phyloP scores from a whole-genome alignment of 352 stramenopile genomes.

The Globisporangium abappressorium region DNA sequence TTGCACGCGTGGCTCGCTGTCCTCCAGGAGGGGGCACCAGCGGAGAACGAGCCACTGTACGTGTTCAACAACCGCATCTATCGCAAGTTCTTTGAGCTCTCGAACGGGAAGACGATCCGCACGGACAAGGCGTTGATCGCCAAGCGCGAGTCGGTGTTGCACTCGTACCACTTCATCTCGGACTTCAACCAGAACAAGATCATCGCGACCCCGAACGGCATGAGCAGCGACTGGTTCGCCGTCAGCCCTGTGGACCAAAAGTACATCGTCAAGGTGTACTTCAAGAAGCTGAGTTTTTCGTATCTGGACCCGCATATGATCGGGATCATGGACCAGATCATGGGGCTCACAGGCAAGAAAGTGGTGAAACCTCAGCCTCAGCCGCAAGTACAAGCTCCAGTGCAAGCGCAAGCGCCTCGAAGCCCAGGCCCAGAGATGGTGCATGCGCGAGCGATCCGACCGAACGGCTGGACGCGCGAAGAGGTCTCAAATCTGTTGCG shows the following conservation, averaged over 20 bases:
- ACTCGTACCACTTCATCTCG: slow-evolving; percentile 19
- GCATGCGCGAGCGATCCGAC: slow-evolving; percentile 5
- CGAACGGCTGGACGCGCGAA: slow-evolving; percentile 16
- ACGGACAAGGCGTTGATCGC: slow-evolving; percentile 16
- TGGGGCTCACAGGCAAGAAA: slow-evolving; percentile 1
- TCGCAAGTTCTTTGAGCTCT: slow-evolving; percentile 16
- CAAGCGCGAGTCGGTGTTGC: slow-evolving; percentile 16
- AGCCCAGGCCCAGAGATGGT: not conserved
- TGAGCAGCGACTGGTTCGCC: slow-evolving; percentile 14
- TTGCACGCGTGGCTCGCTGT: slow-evolving; percentile 7
- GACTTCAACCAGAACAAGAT: slow-evolving; percentile 14
- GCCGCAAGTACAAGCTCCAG: not conserved
- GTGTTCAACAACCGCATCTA: slow-evolving; percentile 18
- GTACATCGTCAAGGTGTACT: slow-evolving; percentile 17
- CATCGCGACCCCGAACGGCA: not conserved
- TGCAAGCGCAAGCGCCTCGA: not conserved
- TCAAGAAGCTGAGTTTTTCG: slow-evolving; percentile 19
- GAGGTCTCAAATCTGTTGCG: slow-evolving; percentile 10
- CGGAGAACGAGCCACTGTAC: slow-evolving; percentile 16
- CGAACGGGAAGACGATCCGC: slow-evolving; percentile 3
- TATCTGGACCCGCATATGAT: slow-evolving; percentile 12
- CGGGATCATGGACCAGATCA: slow-evolving; percentile 9
- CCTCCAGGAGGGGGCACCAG: not conserved
- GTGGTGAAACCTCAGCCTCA: not conserved
- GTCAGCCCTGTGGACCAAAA: slow-evolving; percentile 8